These are phyloP conservation scores for Platismatia glauca DNA, from an alignment of 495 filamentous ascomycete species.

Conservation along the genomic window DNA sequence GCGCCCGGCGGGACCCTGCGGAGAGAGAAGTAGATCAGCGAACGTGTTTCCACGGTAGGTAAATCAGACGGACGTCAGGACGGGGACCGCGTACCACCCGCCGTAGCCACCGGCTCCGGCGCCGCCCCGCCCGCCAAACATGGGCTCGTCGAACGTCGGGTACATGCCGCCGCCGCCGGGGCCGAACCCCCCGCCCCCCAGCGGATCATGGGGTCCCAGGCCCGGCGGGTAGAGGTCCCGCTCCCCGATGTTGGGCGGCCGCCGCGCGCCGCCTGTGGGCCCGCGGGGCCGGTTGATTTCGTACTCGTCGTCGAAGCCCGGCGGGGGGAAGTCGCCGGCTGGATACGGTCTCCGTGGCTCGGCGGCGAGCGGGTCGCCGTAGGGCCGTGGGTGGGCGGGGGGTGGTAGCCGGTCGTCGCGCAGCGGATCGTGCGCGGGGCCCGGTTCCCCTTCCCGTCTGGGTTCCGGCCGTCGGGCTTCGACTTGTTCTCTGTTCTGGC, in stretches of 20 bases:
- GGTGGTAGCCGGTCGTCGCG: slow-evolving; percentile 44
- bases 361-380: slow-evolving; percentile 57
- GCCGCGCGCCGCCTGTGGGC: slow-evolving; percentile 39
- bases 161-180: slow-evolving; percentile 75
- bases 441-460: slow-evolving; percentile 28
- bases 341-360: slow-evolving; percentile 57
- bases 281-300: slow-evolving; percentile 65
- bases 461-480: slow-evolving; percentile 22
- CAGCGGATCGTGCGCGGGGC: slow-evolving; percentile 40
- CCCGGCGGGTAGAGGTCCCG: slow-evolving; percentile 83
- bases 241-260: slow-evolving; percentile 61
- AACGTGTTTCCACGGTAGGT: neutral
- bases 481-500: neutral
- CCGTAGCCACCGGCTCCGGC: slow-evolving; percentile 26
- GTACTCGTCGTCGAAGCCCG: slow-evolving; percentile 89
- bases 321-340: slow-evolving; percentile 70
- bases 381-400: slow-evolving; percentile 57
- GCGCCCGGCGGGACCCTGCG: slow-evolving; percentile 47
- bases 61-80: neutral
- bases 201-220: slow-evolving; percentile 73
- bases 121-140: slow-evolving; percentile 60
- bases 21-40: slow-evolving; percentile 19
- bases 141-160: slow-evolving; percentile 86
- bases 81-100: slow-evolving; percentile 3
- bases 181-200: slow-evolving; percentile 53